phyloP scores from a whole-genome alignment of 2,329 filamentous ascomycete genomes.

The Neopestalotiopsis rosae region DNA sequence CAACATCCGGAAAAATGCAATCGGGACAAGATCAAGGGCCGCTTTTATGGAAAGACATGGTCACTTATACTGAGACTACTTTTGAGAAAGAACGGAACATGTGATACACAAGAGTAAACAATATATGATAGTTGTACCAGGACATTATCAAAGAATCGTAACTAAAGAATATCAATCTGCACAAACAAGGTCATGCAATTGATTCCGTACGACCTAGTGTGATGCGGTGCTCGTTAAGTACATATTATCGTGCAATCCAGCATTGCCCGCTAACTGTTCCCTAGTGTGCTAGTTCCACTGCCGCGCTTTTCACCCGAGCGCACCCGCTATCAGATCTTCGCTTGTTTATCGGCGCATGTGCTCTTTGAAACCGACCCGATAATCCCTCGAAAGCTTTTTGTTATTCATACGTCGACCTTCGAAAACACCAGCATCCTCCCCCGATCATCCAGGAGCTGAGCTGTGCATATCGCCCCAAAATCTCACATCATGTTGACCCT shows the following conservation, averaged over 20 bases:
- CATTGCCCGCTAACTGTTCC: neutral
- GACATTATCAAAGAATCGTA: too few relatives aligned
- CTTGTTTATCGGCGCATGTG: constrained; percentile 17
- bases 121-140: too few relatives aligned
- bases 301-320: constrained; percentile 9
- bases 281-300: neutral
- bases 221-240: neutral
- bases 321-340: constrained; percentile 16
- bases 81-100: too few relatives aligned
- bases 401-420: constrained; percentile 13
- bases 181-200: neutral
- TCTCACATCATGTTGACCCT: constrained; percentile 78
- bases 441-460: constrained; percentile 13
- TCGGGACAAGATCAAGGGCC: neutral
- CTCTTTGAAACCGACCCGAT: constrained; percentile 10
- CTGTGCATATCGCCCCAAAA: constrained; percentile 5
- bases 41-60: neutral
- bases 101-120: too few relatives aligned
- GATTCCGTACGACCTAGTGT: neutral
- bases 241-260: constrained; percentile 6
- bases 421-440: constrained; percentile 22
- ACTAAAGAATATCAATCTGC: too few relatives aligned
- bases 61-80: neutral
- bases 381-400: constrained; percentile 18
- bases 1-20: neutral